These are phyloP conservation scores for Domatiomyces globalis DNA, from an alignment of 2,329 filamentous ascomycete genomes.

Conservation along the genomic window DNA sequence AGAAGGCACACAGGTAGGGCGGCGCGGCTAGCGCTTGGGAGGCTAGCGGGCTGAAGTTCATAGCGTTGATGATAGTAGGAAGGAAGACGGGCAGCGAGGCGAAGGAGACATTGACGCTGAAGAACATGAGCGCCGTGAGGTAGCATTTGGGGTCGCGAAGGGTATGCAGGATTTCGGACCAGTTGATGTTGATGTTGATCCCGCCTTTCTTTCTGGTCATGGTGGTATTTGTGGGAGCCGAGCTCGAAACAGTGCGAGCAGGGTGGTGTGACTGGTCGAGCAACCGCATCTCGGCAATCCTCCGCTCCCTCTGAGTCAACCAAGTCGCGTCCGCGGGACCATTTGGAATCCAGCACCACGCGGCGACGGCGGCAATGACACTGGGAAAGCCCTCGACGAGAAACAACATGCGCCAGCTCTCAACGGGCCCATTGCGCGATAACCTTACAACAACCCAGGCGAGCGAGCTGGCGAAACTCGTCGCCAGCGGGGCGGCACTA, in stretches of 20 bases:
- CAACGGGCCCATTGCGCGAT: constrained; percentile 51
- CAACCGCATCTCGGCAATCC: constrained; percentile 53
- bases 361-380: constrained; percentile 56
- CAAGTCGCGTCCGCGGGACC: constrained; percentile 52
- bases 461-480: constrained; percentile 59
- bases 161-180: constrained; percentile 14
- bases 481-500: constrained; percentile 51
- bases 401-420: constrained; percentile 75
- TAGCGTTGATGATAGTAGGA: constrained; percentile 56
- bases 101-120: constrained; percentile 78
- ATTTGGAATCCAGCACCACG: constrained; percentile 66
- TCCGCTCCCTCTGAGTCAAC: constrained; percentile 48
- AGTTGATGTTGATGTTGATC: constrained; percentile 1
- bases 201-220: background rate
- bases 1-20: constrained; percentile 64
- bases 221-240: background rate
- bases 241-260: background rate
- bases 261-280: constrained; percentile 8
- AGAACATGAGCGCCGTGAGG: constrained; percentile 69
- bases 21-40: constrained; percentile 70
- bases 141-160: constrained; percentile 52
- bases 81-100: constrained; percentile 77
- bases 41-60: constrained; percentile 50
- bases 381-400: constrained; percentile 75
- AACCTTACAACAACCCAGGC: constrained; percentile 62